Evolutionary conservation across 225 moss, liverwort and hornwort species (phyloP), one percentile per base, ranked within the genome.

Genomic region (Marchantia polymorpha): DNA sequence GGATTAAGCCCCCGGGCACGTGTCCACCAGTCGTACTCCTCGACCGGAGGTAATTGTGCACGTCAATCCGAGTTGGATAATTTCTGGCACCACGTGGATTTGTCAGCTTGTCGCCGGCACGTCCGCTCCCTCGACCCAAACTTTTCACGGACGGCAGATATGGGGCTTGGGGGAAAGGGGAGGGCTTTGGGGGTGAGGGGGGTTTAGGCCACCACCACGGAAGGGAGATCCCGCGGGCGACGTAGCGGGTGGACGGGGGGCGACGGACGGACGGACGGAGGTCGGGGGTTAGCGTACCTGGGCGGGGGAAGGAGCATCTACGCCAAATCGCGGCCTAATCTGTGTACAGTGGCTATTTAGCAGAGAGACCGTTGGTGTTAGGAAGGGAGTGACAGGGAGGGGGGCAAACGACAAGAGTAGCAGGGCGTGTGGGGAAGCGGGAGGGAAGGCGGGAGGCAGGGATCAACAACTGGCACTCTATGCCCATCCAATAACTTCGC

Each of bases 51-150:
- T 27, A 49, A 79, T 71, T 61, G 25, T 80, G 79, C 79, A 80
- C 79, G 72, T 80, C 79, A 80, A 79, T 72, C 71, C 71, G 61
- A 80, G 60, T 29, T 72, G 61, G 72, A 80, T 80, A 72, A 27
- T 47, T n/a, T 52, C 20, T n/a, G 27, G 61, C 64, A 73, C 80
- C 80, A 73, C 64, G 80, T 80, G 80, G 80, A 73, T 52, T 8
- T 80, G 80, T 80, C 80, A 80, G 50, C 73, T n/a, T 12, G 12
- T 59, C 48, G 78, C 69, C 69, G 79, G 71, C 46, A 26, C 56
- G 14, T 48, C 22, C 79, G 70, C 71, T 55, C 27, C 71, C 31
- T 59, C 79, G 22, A 22, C 64, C 1, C 20, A 64, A 64, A 3
- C 20, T 64, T 64, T 56, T n/a, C n/a, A n/a, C n/a, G n/a, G n/a